These are phyloP conservation scores for Nitzschia sp. DNA, from an alignment of 108 stramenopile species.

Conservation along the genomic window DNA sequence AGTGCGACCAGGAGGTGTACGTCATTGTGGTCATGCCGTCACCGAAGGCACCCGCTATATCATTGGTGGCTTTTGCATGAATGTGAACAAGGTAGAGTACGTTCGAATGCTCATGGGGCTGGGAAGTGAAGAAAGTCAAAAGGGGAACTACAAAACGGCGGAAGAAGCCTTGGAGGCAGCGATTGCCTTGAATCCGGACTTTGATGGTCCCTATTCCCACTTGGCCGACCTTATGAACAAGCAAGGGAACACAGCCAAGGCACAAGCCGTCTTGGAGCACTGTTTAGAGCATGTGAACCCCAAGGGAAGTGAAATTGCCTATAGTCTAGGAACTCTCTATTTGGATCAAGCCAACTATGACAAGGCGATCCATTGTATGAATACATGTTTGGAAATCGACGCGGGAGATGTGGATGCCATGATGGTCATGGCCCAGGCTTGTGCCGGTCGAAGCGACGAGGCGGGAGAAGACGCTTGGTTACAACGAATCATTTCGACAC, in stretches of 20 bases:
- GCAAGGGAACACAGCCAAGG: slow-evolving; percentile 23
- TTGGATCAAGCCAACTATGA: slow-evolving; percentile 28
- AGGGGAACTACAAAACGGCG: slow-evolving; percentile 15
- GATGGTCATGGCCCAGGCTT: slow-evolving; percentile 26
- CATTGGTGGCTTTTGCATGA: slow-evolving; percentile 66
- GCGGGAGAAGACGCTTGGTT: slow-evolving; percentile 29
- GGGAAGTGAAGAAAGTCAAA: slow-evolving; percentile 12
- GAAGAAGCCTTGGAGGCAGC: slow-evolving; percentile 48
- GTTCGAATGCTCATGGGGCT: slow-evolving; percentile 42
- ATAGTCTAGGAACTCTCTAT: slow-evolving; percentile 37
- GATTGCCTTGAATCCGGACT: slow-evolving; percentile 48
- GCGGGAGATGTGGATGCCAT: slow-evolving; percentile 48
- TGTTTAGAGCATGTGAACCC: slow-evolving; percentile 49
- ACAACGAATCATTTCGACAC: slow-evolving; percentile 32
- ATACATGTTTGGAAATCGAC: slow-evolving; percentile 40
- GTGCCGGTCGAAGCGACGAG: slow-evolving; percentile 8
- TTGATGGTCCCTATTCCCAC: slow-evolving; percentile 43
- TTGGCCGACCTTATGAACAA: slow-evolving; percentile 30
- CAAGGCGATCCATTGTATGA: slow-evolving; percentile 35
- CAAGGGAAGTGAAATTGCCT: slow-evolving; percentile 37
- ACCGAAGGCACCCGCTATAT: slow-evolving; percentile 51
- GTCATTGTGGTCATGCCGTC: slow-evolving; percentile 57
- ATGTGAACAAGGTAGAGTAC: slow-evolving; percentile 40
- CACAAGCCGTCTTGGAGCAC: slow-evolving; percentile 47
- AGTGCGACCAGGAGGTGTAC: slow-evolving; percentile 57